Evolutionary conservation across 257 asterid genomes (phyloP), one percentile per base, ranked within the genome.

Genomic region (Ophiorrhiza pumila): DNA sequence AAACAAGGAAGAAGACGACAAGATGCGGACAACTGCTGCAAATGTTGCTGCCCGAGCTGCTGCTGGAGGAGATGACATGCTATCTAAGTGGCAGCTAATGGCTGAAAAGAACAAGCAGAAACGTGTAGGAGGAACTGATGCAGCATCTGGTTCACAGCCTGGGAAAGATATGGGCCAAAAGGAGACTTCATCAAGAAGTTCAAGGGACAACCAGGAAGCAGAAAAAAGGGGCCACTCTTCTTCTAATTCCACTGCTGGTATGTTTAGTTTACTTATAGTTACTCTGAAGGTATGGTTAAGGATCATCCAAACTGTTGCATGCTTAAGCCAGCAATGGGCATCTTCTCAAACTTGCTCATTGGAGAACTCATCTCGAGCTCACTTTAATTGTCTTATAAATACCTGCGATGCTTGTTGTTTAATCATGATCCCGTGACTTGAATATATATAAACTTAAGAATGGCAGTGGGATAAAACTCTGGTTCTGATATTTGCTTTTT

Each of bases 21-120:
- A 94, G 83, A 91, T 94, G 98, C 96, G 97, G 0, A 74, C 99
- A 5, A 94, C 95, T 34, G 99, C 99, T 69, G 98, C 99, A 70
- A 94, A 94, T 84, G 97, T 92, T 62, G 98, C 99, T 77, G 98
- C 91, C 58, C 85, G 98, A 87, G 96, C 93, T 80, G 99, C 99
- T 74, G 93, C 88, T 22, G 99, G 99, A 68, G 98, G 88, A 68
- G 91, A 89, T 65, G 99, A 94, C 84, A 88, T 90, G 95, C 77
- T 89, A 57, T 91, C 95, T 4, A 91, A 89, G 76, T 94, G 99
- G 99, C 96, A 91, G 79, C 83, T 83, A 69, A 92, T 94, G 99
- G 88, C 89, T 60, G 97, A 89, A 73, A 81, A 81, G 83, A 95
- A 95, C 72, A 88, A 85, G 82, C 98, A 93, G 80, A 92, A 90